These are phyloP conservation scores for Helotiales sp. DNA, from an alignment of 2,329 filamentous ascomycete species.

Conservation along the genomic window DNA sequence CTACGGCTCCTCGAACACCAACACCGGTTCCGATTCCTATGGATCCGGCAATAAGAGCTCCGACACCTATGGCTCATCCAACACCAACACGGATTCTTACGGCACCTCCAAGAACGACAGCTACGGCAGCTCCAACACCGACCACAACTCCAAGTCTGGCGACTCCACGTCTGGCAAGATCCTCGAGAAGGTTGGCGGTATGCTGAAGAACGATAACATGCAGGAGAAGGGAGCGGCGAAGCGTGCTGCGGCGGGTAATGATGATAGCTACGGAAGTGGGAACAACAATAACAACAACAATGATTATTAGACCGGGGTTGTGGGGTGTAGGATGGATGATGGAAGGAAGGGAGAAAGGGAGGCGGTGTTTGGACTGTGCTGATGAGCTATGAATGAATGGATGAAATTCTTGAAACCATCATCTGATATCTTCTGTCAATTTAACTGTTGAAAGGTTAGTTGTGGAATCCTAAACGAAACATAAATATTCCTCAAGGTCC, in stretches of 20 bases:
- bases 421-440: too few relatives aligned
- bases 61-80: neutral
- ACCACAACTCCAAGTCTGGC: conserved; percentile 23
- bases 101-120: conserved; percentile 33
- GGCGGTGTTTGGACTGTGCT: neutral
- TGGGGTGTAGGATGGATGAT: neutral
- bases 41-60: conserved; percentile 29
- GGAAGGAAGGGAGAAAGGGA: neutral
- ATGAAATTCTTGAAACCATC: neutral
- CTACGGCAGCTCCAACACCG: conserved; percentile 33
- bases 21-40: conserved; percentile 27
- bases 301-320: neutral
- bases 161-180: conserved; percentile 56
- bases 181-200: conserved; percentile 60
- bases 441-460: too few relatives aligned
- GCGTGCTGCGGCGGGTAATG: conserved; percentile 49
- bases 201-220: conserved; percentile 54
- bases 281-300: conserved; percentile 19
- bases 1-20: conserved; percentile 34
- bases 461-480: too few relatives aligned
- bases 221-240: conserved; percentile 56
- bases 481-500: too few relatives aligned
- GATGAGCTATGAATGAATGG: neutral
- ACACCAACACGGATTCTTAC: conserved; percentile 28
- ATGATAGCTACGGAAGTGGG: conserved; percentile 30